Base-by-base conservation (phyloP, 495 filamentous ascomycete species). In the Annulohypoxylon maeteangense region DNA sequence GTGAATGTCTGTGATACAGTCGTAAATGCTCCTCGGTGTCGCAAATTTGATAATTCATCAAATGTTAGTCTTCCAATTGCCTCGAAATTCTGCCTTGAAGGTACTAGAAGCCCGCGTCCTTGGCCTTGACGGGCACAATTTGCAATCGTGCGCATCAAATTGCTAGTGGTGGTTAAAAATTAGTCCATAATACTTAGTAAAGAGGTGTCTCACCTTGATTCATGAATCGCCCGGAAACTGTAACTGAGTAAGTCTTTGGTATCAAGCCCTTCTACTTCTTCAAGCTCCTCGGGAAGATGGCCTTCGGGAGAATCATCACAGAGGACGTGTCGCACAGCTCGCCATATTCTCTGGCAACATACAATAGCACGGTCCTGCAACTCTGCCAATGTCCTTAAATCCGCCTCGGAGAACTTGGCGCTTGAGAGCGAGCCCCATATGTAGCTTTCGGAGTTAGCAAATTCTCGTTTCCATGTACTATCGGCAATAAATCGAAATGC, bases 251-350 rank as follows among this genome's bases (percentile, higher is more conserved):
- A 83, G 74, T 95, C 92, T 74, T 98, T 97, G 0, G 94, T 94
- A 50, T 89, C 87, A 0, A 89, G 78, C 2, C 90, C 90, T 22
- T 90, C 85, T n/a, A 83, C 80, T 8, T 87, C 87, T 58, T 94
- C 91, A 16, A 90, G 73, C 7, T 92, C 89, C 68, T 92, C 87
- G 1, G 92, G 91, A 1, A 92, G 81, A 78, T 94, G 88, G 2
- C 95, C 94, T 78, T 98, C 95, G 0, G 95, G 95, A 10, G 94
- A 94, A 72, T 97, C 95, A 68, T 93, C 88, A 71, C 95, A 99
- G 2, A 99, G 85, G 11, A 94, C 85, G 50, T 88, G 83, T 70
- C 87, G 88, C 3, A 96, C 91, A 55, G 88, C 83, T 3, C 80
- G 65, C 95, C 95, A 99, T 14, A 97, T 87, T 10, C 80, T 82